Evolutionary conservation across 805 yeast species (phyloP).

Genomic region (Pichia phayaonensis): DNA sequence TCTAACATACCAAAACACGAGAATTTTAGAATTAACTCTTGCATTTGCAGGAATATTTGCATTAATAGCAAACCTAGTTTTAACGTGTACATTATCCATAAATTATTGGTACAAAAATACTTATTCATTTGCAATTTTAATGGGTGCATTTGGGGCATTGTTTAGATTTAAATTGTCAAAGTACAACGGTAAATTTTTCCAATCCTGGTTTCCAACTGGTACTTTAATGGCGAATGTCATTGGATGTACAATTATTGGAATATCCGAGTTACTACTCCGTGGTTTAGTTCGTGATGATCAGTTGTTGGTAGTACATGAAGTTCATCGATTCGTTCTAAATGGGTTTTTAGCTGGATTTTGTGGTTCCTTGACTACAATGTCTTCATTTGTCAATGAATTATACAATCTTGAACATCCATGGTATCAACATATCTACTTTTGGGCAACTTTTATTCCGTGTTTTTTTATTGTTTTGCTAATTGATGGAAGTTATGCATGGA

Average conservation of each 20-base stretch:
- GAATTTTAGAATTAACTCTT: constrained; percentile 12
- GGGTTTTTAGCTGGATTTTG: constrained; percentile 25
- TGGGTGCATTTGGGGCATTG: constrained; percentile 68
- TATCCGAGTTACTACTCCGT: constrained; percentile 13
- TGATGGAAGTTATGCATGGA: constrained; percentile 70
- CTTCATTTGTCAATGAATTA: constrained; percentile 71
- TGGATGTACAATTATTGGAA: constrained; percentile 19
- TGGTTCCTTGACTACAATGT: constrained; percentile 40
- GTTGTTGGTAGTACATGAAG: constrained; percentile 10
- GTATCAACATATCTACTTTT: constrained; percentile 42
- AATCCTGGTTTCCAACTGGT: constrained; percentile 46
- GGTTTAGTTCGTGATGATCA: constrained; percentile 10
- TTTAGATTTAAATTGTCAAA: constrained; percentile 48
- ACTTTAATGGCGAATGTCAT: constrained; percentile 34
- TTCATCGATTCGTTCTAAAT: constrained; percentile 17
- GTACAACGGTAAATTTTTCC: constrained; percentile 32
- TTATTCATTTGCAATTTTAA: constrained; percentile 62
- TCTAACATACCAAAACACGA: constrained; percentile 9
- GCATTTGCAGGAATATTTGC: constrained; percentile 22
- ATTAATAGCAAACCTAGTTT: constrained; percentile 34
- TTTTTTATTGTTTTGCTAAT: constrained; percentile 48
- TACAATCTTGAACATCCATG: constrained; percentile 21
- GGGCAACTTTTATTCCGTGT: constrained; percentile 37
- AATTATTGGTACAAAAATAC: constrained; percentile 42
- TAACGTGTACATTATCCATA: constrained; percentile 30